Evolutionary conservation across 73 alveolate genomes (phyloP).

Genomic region (Uronychia setigera): DNA sequence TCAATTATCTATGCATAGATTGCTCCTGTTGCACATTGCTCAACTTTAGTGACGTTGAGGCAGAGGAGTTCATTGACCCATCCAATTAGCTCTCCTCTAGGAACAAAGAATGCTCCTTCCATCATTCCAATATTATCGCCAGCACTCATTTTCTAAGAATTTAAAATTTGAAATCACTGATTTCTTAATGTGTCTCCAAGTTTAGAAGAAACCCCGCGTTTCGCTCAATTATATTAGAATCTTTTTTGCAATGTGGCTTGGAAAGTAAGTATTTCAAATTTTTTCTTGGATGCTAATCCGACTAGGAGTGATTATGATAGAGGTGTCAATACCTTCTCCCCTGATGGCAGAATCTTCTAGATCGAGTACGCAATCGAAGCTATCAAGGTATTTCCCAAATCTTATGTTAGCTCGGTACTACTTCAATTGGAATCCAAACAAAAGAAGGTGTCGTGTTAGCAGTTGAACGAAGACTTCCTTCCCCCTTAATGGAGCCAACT

Average conservation of each 20-base stretch:
- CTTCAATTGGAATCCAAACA: constrained; percentile 89
- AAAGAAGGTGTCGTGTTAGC: constrained; percentile 92
- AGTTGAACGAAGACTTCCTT: constrained; percentile 90
- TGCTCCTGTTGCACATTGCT: constrained; percentile 92
- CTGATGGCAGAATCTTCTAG: constrained; percentile 93
- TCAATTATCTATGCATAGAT: constrained; percentile 88
- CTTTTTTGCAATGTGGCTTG: constrained; percentile 8
- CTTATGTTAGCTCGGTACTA: constrained; percentile 75
- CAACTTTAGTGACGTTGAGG: constrained; percentile 79
- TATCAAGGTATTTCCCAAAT: constrained; percentile 70
- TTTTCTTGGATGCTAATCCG: background rate
- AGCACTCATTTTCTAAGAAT: constrained; percentile 18
- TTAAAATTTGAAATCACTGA: background rate
- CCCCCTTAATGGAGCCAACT: constrained; percentile 85
- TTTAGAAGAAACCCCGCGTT: background rate
- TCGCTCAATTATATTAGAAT: background rate
- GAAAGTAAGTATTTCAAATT: background rate
- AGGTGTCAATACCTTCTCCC: constrained; percentile 96
- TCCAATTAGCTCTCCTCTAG: constrained; percentile 80
- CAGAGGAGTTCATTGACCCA: constrained; percentile 82
- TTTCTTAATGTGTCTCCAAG: background rate
- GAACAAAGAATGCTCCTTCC: constrained; percentile 95
- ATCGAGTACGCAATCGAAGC: constrained; percentile 97
- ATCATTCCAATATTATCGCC: constrained; percentile 81
- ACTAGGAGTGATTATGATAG: constrained; percentile 84